Evolutionary conservation across 2,329 filamentous ascomycete genomes (phyloP).

Genomic region (Ceratocystis cubensis): DNA sequence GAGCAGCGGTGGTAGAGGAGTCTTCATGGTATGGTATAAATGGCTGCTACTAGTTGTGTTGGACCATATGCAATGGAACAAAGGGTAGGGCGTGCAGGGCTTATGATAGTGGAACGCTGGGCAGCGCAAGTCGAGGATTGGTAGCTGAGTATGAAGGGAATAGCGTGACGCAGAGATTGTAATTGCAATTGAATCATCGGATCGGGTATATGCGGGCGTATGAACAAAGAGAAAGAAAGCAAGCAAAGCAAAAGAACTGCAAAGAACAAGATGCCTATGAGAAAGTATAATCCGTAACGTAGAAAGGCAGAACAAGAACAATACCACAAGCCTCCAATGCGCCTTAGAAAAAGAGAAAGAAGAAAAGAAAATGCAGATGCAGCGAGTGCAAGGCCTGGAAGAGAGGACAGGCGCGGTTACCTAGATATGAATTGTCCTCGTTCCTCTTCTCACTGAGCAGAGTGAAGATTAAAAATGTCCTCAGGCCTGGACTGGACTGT

Average conservation of each 20-base stretch:
- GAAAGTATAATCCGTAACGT: not conserved
- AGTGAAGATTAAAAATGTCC: not conserved
- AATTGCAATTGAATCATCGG: conserved; percentile 19
- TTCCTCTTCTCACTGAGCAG: not conserved
- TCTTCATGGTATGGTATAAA: not conserved
- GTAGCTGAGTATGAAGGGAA: conserved; percentile 11
- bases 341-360: not conserved
- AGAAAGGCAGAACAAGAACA: not conserved
- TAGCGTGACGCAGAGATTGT: conserved; percentile 10
- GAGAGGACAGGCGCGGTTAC: not conserved
- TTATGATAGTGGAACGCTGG: not conserved
- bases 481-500: not conserved
- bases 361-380: not conserved
- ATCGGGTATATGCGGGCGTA: conserved; percentile 1
- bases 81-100: not conserved
- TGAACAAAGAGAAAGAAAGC: not conserved
- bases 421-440: not conserved
- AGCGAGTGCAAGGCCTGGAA: not conserved
- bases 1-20: not conserved
- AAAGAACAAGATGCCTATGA: not conserved
- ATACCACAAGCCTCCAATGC: not conserved
- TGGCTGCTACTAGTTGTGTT: not conserved
- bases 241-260: not conserved
- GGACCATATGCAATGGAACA: not conserved
- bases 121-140: not conserved